Evolutionary conservation across 2,329 filamentous ascomycete species (phyloP), one percentile per base, ranked within the genome.

Genomic region (Fusarium albidum): DNA sequence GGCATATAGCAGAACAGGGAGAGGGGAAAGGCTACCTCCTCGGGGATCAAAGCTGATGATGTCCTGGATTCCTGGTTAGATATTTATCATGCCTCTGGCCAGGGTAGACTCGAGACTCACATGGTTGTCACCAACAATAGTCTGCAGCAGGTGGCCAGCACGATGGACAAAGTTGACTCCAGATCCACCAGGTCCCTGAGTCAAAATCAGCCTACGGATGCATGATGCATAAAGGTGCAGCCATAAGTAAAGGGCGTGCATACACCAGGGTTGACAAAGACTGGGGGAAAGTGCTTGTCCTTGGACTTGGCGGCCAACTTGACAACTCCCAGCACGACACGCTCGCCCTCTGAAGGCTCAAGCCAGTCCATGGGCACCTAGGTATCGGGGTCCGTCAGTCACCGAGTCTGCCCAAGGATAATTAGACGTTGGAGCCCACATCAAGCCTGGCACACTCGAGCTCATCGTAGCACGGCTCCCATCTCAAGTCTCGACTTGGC

Each of bases 21-120:
- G 13, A 27, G 15, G 5, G 13, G 9, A 17, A 11, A 3, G n/a
- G 61, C 69, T 51, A 71, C 75, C 68, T 15, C 81, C 81, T 17
- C 81, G 73, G 2, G 80, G 79, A 43, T 83, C 80, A 45, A 79
- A 82, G 34, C 76, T 75, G 49, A 83, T 74, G 3, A 83, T 71
- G 40, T 83, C 80, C 69, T 76, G 5, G 10, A 39, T 32, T 28
- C 6, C 51, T 15, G 38, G 21, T 12, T 18, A 11, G 12, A 9
- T 21, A 21, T 7, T n/a, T n/a, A n/a, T n/a, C n/a, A n/a, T 3
- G 17, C 12, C 1, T 5, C 13, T 1, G 6, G 15, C 3, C 6
- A n/a, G 12, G n/a, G 4, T 15, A 8, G 6, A 35, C 15, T 13
- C 15, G n/a, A 14, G 9, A 66, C 72, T 65, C 44, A 77, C 77